Evolutionary conservation across 768 basidiomycete species (phyloP).

Genomic region (Naganishia friedmannii): DNA sequence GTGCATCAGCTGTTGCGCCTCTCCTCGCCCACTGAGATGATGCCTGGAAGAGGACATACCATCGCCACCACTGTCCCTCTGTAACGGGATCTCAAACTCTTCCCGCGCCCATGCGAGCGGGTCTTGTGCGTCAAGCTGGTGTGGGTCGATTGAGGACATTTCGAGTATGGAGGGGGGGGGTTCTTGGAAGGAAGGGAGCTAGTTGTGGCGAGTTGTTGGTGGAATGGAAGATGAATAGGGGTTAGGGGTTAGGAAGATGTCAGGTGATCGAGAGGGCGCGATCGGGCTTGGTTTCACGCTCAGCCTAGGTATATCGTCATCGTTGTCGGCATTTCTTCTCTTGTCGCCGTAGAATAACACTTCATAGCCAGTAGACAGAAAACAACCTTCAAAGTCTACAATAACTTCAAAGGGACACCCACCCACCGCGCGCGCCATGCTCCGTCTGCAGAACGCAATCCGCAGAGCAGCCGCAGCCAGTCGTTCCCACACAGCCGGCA

Average conservation of each 20-base stretch:
- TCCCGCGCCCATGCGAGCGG: slow-evolving; percentile 46
- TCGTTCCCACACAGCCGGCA: not conserved
- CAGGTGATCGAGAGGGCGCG: not conserved
- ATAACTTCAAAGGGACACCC: too few species aligned
- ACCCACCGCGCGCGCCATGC: not conserved
- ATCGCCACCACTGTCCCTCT: slow-evolving; percentile 45
- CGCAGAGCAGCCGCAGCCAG: not conserved
- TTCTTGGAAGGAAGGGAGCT: not conserved
- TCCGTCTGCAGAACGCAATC: slow-evolving; percentile 17
- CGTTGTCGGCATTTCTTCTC: not conserved
- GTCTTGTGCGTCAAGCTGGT: slow-evolving; percentile 34
- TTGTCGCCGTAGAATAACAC: not conserved
- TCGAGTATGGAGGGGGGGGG: too few species aligned
- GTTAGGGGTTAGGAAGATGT: not conserved
- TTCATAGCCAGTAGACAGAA: not conserved
- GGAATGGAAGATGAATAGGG: too few species aligned
- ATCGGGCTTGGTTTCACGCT: not conserved
- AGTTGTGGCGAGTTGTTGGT: too few species aligned
- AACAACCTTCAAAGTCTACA: too few species aligned
- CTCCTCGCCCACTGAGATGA: too few species aligned
- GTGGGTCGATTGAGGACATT: slow-evolving; percentile 14
- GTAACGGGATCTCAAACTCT: slow-evolving; percentile 48
- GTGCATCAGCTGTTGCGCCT: too few species aligned
- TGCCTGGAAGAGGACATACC: slow-evolving; percentile 43
- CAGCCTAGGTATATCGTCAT: slow-evolving; percentile 21